Evolutionary conservation across 257 asterid species (phyloP).

Genomic region (Gardenia jasminoides): DNA sequence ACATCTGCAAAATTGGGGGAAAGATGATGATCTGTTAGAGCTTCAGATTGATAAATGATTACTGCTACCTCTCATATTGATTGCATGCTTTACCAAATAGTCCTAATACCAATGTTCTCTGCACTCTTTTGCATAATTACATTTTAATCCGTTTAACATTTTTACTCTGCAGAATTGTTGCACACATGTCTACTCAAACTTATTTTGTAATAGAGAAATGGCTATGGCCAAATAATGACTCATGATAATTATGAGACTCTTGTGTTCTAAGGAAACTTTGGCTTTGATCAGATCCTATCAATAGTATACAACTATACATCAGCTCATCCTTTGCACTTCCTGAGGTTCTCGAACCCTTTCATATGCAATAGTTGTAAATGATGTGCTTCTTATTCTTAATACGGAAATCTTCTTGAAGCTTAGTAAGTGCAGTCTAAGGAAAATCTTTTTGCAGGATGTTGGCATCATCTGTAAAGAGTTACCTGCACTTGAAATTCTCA

Average conservation of each 20-base stretch:
- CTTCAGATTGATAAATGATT: not conserved
- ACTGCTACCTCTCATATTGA: not conserved
- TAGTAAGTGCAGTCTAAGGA: slow-evolving; percentile 4
- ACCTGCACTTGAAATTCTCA: slow-evolving; percentile 67
- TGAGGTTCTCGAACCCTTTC: not conserved
- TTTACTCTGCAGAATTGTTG: not conserved
- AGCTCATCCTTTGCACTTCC: not conserved
- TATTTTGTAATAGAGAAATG: not conserved
- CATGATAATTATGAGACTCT: not conserved
- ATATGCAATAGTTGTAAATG: not conserved
- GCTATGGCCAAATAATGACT: not conserved
- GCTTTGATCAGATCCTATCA: not conserved
- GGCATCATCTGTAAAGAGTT: slow-evolving; percentile 62
- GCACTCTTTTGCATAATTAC: not conserved
- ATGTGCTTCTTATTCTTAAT: not conserved
- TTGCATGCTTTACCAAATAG: not conserved
- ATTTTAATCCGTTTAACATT: not conserved
- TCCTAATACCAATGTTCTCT: not conserved
- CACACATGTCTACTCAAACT: not conserved
- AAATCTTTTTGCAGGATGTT: slow-evolving; percentile 56
- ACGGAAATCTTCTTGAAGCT: slow-evolving; percentile 4
- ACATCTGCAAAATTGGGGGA: not conserved
- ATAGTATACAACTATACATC: no score
- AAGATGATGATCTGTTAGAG: not conserved
- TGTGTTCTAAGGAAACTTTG: not conserved